phyloP scores from a whole-genome alignment of 176 grass and related monocot species.

The Avena atlantica region DNA sequence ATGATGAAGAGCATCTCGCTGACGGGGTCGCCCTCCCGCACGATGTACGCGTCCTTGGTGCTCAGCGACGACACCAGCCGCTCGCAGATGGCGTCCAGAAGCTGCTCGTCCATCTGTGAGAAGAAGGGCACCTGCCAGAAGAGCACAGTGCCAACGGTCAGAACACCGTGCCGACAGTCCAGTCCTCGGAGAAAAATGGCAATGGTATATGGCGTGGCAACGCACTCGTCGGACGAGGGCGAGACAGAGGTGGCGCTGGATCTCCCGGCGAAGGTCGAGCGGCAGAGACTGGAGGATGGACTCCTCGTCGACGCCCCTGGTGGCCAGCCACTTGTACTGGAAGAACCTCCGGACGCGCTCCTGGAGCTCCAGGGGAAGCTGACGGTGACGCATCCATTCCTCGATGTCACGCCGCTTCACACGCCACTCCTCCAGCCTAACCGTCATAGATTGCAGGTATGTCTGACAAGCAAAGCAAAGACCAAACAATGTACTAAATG shows the following conservation, averaged over 20 bases:
- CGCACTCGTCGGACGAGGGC: slow-evolving; percentile 83
- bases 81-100: slow-evolving; percentile 96
- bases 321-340: slow-evolving; percentile 96
- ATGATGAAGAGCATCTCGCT: slow-evolving; percentile 97
- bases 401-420: slow-evolving; percentile 87
- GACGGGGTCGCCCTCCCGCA: slow-evolving; percentile 79
- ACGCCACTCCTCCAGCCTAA: slow-evolving; percentile 91
- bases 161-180: not conserved
- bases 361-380: slow-evolving; percentile 82
- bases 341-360: slow-evolving; percentile 88
- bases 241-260: slow-evolving; percentile 94
- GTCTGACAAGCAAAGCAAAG: slow-evolving; percentile 46
- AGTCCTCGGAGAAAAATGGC: not conserved
- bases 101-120: slow-evolving; percentile 96
- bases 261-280: slow-evolving; percentile 90
- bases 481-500: too few relatives aligned
- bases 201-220: not conserved
- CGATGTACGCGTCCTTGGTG: slow-evolving; percentile 91
- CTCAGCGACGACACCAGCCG: slow-evolving; percentile 83
- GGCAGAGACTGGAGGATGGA: slow-evolving; percentile 85
- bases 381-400: slow-evolving; percentile 97
- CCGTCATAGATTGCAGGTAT: slow-evolving; percentile 88
- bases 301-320: slow-evolving; percentile 89
- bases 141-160: not conserved
- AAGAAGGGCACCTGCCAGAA: slow-evolving; percentile 81